Base-by-base conservation (phyloP, 371 early-diverging fungal species). In the Mortierella sp. region DNA sequence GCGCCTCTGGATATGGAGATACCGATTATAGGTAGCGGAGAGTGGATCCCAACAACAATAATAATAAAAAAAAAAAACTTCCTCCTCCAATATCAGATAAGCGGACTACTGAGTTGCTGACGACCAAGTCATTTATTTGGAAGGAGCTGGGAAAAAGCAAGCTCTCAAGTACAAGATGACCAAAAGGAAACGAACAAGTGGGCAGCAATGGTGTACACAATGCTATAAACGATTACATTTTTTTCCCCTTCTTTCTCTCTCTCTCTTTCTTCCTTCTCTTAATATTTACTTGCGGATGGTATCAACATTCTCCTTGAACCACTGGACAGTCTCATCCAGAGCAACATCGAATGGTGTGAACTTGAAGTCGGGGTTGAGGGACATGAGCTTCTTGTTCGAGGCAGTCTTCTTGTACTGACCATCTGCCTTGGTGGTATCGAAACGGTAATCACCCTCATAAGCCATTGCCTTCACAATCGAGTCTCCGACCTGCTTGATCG, bases 361-460 rank as follows among this genome's bases (percentile, higher is more conserved):
- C 81, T 93, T 60, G 74, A 94, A 95, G 74, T 90, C 93, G 63
- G 93, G 93, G 70, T 93, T 75, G 62, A 89, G 86, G 68, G 84
- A 86, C 84, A 82, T 84, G 76, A 95, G 81, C 84, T 95, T 95
- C n/a, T 68, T 87, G 75, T 95, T 95, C 60, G 87, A 91, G 25
- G 94, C 94, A 21, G 95, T 94, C 90, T 95, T 95, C 80, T 94
- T 94, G 81, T 83, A 93, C 81, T 95, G 95, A 26, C 95, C 95
- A 81, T 95, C 95, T 19, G 93, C 88, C 73, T 89, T 89, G 57
- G 87, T 83, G 60, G 92, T 85, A 82, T 95, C 95, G 80, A 92
- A 94, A 29, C 82, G 68, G 73, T 90, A 90, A 21, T 88, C 87
- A 11, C 90, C 91, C 65, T 84, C 61, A 85, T 91, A 94, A 28